phyloP scores from a whole-genome alignment of 2,329 filamentous ascomycete genomes.

The Esteya vermicola region DNA sequence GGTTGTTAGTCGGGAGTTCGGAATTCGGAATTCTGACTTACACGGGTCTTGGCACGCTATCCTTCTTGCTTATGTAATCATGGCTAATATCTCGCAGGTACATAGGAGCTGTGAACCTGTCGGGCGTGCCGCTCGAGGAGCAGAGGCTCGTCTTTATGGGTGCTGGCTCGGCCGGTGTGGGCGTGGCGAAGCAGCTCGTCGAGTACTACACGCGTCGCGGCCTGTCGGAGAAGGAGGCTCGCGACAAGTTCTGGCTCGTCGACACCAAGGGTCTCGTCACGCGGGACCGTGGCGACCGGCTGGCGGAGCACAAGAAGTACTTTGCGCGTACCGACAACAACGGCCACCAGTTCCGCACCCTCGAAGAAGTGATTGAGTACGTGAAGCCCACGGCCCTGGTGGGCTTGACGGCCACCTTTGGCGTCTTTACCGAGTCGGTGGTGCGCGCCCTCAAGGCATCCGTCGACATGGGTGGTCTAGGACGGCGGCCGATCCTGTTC shows the following conservation, averaged over 20 bases:
- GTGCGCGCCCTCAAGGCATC: slow-evolving; percentile 55
- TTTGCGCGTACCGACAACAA: slow-evolving; percentile 52
- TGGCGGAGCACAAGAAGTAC: slow-evolving; percentile 79
- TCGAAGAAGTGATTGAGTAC: slow-evolving; percentile 86
- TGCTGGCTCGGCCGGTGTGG: slow-evolving; percentile 87
- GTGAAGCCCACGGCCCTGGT: slow-evolving; percentile 91
- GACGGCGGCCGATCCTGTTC: slow-evolving; percentile 82
- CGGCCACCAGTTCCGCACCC: slow-evolving; percentile 57
- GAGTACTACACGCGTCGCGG: slow-evolving; percentile 93
- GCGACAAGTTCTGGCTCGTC: slow-evolving; percentile 90
- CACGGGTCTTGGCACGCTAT: slow-evolving; percentile 13
- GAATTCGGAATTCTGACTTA: background rate
- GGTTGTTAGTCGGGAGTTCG: background rate
- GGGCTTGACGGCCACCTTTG: slow-evolving; percentile 86
- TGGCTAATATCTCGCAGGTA: slow-evolving; percentile 38
- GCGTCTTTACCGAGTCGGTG: slow-evolving; percentile 82
- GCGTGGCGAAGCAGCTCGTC: slow-evolving; percentile 94
- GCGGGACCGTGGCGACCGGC: slow-evolving; percentile 78
- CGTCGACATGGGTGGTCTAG: slow-evolving; percentile 48
- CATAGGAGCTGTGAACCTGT: slow-evolving; percentile 65
- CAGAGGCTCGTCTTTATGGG: slow-evolving; percentile 94
- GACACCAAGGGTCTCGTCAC: slow-evolving; percentile 96
- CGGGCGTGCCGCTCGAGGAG: slow-evolving; percentile 71
- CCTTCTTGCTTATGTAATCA: no score
- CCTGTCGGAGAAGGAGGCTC: slow-evolving; percentile 73